These are phyloP conservation scores for Saccharomycopsis javanensis DNA, from an alignment of 805 yeast species.

Conservation along the genomic window DNA sequence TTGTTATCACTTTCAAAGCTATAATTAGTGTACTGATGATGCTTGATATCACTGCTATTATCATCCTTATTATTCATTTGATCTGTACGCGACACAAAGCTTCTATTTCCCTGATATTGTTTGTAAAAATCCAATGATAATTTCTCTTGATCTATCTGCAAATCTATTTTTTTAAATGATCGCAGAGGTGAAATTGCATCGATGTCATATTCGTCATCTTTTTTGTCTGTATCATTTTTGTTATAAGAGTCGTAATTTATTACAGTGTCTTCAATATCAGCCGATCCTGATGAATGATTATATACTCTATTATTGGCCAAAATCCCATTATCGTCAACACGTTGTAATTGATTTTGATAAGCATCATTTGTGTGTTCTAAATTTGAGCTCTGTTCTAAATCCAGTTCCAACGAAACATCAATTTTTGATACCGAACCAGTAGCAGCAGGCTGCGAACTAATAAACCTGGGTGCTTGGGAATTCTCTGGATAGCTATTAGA, in stretches of 20 bases:
- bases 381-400: too few species aligned
- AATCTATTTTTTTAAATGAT: conserved; percentile 11
- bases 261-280: background rate
- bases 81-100: background rate
- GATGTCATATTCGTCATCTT: background rate
- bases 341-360: too few species aligned
- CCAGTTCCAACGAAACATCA: background rate
- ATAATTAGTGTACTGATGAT: background rate
- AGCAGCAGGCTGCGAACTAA: background rate
- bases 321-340: too few species aligned
- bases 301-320: too few species aligned
- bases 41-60: background rate
- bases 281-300: background rate
- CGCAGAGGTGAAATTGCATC: background rate
- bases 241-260: background rate
- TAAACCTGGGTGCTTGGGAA: background rate
- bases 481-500: background rate
- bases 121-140: conserved; percentile 19
- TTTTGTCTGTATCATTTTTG: background rate
- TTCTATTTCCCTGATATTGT: conserved; percentile 23
- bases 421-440: background rate
- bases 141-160: conserved; percentile 16
- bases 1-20: background rate
- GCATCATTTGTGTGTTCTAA: too few species aligned
- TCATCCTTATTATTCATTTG: background rate